phyloP scores from a whole-genome alignment of 805 yeast genomes.

The Kluyveromyces aestuarii region DNA sequence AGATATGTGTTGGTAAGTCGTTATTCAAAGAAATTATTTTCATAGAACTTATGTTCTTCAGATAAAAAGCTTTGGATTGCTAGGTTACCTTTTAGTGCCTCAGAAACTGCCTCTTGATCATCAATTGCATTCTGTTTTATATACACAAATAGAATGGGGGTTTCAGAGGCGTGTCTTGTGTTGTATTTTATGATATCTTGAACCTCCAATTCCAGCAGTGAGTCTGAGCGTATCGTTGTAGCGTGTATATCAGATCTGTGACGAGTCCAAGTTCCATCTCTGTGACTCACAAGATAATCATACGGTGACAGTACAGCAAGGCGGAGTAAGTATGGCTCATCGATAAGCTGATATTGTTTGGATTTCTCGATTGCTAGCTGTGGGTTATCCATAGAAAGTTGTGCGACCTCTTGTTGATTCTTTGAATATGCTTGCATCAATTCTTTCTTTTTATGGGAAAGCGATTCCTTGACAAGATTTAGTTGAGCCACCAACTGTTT shows the following conservation, averaged over 20 bases:
- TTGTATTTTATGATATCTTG: conserved; percentile 14
- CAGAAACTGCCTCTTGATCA: conserved; percentile 9
- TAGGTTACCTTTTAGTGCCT: conserved; percentile 12
- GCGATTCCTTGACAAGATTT: conserved; percentile 9
- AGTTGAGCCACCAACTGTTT: conserved; percentile 7
- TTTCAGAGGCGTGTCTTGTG: conserved; percentile 20
- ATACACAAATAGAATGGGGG: conserved; percentile 26
- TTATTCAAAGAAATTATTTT: not conserved
- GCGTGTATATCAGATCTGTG: conserved; percentile 11
- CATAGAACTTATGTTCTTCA: not conserved
- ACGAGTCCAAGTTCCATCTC: conserved; percentile 15
- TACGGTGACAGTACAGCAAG: conserved; percentile 24
- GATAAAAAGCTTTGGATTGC: conserved; percentile 12
- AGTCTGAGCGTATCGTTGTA: conserved; percentile 7
- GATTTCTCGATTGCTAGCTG: conserved; percentile 19
- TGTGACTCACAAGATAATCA: conserved; percentile 16
- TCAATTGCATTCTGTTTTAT: conserved; percentile 14
- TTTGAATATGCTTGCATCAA: conserved; percentile 22
- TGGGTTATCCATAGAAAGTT: conserved; percentile 24
- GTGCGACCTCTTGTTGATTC: conserved; percentile 17
- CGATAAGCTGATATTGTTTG: conserved; percentile 17
- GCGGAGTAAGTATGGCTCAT: conserved; percentile 18
- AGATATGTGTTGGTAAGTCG: not conserved
- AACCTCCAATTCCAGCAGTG: conserved; percentile 10
- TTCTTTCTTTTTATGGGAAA: conserved; percentile 9